Conservation (phyloP, 106 monocot genomes). For the Agapanthus africanus region DNA sequence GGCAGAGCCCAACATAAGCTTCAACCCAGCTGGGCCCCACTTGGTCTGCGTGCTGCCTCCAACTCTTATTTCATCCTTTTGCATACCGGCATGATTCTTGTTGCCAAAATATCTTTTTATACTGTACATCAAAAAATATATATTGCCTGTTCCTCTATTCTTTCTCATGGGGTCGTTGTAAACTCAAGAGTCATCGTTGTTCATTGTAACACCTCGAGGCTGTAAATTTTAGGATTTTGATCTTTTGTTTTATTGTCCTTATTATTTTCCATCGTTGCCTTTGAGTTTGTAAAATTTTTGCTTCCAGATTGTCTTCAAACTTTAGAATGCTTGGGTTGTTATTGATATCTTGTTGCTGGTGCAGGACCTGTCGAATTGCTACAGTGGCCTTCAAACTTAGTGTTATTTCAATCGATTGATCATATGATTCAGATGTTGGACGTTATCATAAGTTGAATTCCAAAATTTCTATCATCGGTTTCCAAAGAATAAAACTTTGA, state of each 20-base stretch:
- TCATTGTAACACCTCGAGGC: conserved; percentile 1
- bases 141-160: background rate
- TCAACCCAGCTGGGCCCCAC: conserved; percentile 86
- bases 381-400: too few relatives aligned
- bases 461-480: too few relatives aligned
- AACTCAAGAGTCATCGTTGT: background rate
- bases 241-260: background rate
- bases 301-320: too few relatives aligned
- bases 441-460: too few relatives aligned
- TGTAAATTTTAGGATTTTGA: background rate
- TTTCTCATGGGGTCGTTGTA: background rate
- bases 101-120: background rate
- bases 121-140: conserved; percentile 1
- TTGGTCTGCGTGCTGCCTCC: conserved; percentile 86
- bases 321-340: too few relatives aligned
- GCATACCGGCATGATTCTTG: conserved; percentile 50
- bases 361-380: too few relatives aligned
- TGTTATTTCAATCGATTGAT: too few relatives aligned
- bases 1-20: conserved; percentile 57
- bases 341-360: too few relatives aligned
- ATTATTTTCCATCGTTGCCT: background rate
- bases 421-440: too few relatives aligned
- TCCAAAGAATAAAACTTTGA: too few relatives aligned
- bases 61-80: conserved; percentile 74
- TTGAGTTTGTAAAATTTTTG: background rate